phyloP scores from a whole-genome alignment of 1,139 yeast species.

The Yarrowia galli region DNA sequence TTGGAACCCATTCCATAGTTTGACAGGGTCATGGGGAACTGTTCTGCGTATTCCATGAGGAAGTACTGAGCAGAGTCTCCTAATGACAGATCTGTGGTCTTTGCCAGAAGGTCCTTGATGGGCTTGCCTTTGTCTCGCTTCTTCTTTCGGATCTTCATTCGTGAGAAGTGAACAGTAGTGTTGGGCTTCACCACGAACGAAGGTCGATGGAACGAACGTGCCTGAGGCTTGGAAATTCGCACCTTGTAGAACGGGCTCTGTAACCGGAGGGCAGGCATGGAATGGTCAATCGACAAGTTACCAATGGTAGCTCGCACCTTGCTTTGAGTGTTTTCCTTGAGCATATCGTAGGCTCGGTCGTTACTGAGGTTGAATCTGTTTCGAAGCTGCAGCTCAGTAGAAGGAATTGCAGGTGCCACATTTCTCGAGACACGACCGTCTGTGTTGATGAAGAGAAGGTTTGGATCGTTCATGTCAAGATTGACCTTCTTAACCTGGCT shows the following conservation, averaged over 20 bases:
- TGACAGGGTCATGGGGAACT: conserved; percentile 80
- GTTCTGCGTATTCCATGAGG: conserved; percentile 89
- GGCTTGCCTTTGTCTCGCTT: conserved; percentile 90
- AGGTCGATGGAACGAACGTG: conserved; percentile 83
- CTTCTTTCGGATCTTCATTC: conserved; percentile 79
- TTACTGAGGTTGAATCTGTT: conserved; percentile 82
- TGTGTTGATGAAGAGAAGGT: conserved; percentile 67
- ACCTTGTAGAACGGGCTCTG: conserved; percentile 95
- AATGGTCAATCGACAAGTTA: conserved; percentile 87
- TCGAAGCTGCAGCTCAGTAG: conserved; percentile 56
- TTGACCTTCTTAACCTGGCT: conserved; percentile 55
- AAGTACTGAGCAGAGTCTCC: conserved; percentile 84
- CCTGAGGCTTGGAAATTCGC: conserved; percentile 68
- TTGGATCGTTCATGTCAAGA: conserved; percentile 88
- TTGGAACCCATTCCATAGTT: conserved; percentile 97
- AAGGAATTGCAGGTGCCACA: conserved; percentile 15
- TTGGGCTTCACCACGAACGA: conserved; percentile 79
- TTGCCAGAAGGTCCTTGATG: conserved; percentile 72
- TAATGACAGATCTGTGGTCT: conserved; percentile 76
- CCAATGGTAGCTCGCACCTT: conserved; percentile 94
- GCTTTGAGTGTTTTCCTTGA: conserved; percentile 86
- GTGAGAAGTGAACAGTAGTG: conserved; percentile 75
- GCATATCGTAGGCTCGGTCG: conserved; percentile 81
- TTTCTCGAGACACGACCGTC: conserved; percentile 38
- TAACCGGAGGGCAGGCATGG: conserved; percentile 82